These are phyloP conservation scores for Penicillium subrubescens DNA, from an alignment of 495 filamentous ascomycete genomes.

Conservation along the genomic window DNA sequence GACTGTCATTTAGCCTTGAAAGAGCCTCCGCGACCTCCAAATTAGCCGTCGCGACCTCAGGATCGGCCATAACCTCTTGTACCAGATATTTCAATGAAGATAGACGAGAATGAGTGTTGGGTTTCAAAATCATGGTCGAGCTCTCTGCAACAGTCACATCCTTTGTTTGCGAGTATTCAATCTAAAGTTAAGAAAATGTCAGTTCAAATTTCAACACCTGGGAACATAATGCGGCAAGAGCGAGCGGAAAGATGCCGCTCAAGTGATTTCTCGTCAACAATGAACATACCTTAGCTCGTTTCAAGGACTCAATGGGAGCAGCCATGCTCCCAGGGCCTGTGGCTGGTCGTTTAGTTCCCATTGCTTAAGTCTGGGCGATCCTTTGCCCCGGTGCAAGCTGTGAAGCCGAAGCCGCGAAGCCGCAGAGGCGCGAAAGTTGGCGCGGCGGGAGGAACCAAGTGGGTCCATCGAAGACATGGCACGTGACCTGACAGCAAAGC, in stretches of 20 bases:
- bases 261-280: neutral
- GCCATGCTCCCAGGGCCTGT: neutral
- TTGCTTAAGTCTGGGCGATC: neutral
- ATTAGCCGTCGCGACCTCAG: constrained; percentile 12
- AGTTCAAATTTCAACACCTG: neutral
- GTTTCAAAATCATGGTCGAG: neutral
- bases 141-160: neutral
- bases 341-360: neutral
- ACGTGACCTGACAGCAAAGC: constrained; percentile 1
- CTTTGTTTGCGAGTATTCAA: neutral
- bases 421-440: neutral
- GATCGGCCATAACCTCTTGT: constrained; percentile 23
- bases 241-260: neutral
- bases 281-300: constrained; percentile 16
- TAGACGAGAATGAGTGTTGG: constrained; percentile 11
- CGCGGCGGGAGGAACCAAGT: constrained; percentile 1
- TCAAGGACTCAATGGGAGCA: neutral
- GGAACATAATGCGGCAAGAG: neutral
- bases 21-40: constrained; percentile 28
- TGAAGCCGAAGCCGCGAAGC: neutral
- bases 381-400: neutral
- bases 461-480: neutral
- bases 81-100: constrained; percentile 18
- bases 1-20: constrained; percentile 23
- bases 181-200: neutral